These are phyloP conservation scores for Beauveria sp. DNA, from an alignment of 2,329 filamentous ascomycete species.

Conservation along the genomic window DNA sequence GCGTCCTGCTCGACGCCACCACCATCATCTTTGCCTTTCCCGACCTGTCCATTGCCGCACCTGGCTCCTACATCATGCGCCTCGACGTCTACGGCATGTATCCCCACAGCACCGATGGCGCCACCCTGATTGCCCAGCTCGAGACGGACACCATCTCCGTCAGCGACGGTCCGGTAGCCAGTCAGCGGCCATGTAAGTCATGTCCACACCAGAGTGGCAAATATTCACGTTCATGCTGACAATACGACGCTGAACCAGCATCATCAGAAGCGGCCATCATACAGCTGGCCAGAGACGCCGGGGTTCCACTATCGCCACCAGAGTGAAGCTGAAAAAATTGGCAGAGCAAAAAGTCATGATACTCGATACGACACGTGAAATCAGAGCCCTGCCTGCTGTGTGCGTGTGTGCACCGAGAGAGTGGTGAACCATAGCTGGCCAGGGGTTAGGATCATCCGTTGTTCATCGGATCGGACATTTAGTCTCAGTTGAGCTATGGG, in stretches of 20 bases:
- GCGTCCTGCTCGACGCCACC: slow-evolving; percentile 12
- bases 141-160: slow-evolving; percentile 15
- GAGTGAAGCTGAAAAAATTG: not conserved
- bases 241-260: slow-evolving; percentile 8
- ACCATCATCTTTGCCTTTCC: slow-evolving; percentile 20
- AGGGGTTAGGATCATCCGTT: not conserved
- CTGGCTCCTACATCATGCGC: slow-evolving; percentile 20
- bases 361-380: not conserved
- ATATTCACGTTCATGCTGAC: not conserved
- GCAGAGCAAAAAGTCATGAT: not conserved
- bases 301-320: slow-evolving; percentile 11
- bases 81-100: slow-evolving; percentile 22
- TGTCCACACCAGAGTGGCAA: not conserved
- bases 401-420: not conserved
- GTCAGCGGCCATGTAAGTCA: slow-evolving; percentile 7
- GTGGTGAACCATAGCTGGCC: not conserved
- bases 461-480: not conserved
- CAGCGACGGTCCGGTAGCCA: slow-evolving; percentile 7
- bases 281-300: slow-evolving; percentile 9
- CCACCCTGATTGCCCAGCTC: slow-evolving; percentile 14
- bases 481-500: slow-evolving; percentile 6
- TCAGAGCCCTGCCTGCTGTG: not conserved
- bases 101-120: slow-evolving; percentile 11
- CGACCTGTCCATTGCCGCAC: slow-evolving; percentile 17
- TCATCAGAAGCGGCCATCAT: slow-evolving; percentile 10